Conservation (phyloP, 257 asterid genomes). For the Penstemon eatonii region DNA sequence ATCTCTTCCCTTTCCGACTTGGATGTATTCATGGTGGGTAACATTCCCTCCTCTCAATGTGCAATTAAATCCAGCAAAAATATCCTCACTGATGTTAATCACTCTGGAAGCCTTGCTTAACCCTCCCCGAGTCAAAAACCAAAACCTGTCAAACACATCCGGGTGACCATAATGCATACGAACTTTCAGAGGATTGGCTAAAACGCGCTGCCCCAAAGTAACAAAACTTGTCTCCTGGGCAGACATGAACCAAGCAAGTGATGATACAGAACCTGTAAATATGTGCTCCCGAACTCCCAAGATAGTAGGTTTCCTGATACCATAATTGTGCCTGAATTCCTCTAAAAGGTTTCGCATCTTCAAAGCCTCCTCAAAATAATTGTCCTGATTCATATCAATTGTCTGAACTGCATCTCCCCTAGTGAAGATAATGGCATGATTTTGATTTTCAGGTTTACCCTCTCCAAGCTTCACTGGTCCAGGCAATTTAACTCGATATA, state of each 20-base stretch:
- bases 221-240: conserved; percentile 98
- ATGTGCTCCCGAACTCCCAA: conserved; percentile 95
- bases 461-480: conserved; percentile 98
- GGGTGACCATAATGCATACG: conserved; percentile 99
- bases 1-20: conserved; percentile 99
- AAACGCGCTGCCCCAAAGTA: conserved; percentile 97
- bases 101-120: conserved; percentile 98
- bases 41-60: conserved; percentile 95
- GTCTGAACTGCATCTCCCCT: conserved; percentile 99
- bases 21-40: conserved; percentile 97
- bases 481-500: conserved; percentile 93
- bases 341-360: conserved; percentile 95
- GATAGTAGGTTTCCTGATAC: conserved; percentile 91
- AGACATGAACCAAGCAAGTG: conserved; percentile 99
- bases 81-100: conserved; percentile 96
- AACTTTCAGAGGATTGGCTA: conserved; percentile 94
- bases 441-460: conserved; percentile 99
- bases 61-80: conserved; percentile 98
- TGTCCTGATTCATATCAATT: conserved; percentile 99
- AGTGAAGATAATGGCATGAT: conserved; percentile 92
- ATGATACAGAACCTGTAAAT: conserved; percentile 95
- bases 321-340: conserved; percentile 77
- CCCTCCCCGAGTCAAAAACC: conserved; percentile 99
- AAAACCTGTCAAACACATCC: conserved; percentile 96
- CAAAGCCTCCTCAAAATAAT: conserved; percentile 97